Base-by-base conservation (phyloP, 495 filamentous ascomycete genomes). In the Penicillium desertorum region DNA sequence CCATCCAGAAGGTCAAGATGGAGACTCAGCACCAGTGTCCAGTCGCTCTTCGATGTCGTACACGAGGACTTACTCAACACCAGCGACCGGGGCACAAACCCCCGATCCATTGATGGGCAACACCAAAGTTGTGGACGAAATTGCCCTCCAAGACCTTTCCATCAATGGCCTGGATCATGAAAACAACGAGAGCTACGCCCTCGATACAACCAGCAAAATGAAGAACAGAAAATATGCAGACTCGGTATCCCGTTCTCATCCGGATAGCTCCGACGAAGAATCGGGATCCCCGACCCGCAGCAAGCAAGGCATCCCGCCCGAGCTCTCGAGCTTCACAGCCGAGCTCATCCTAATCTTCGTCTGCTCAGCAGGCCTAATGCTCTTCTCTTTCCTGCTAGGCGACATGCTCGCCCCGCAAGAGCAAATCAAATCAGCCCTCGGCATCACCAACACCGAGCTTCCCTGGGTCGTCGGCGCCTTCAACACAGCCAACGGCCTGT, bases 391-490 rank as follows among this genome's bases (percentile, higher is more conserved):
- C 25, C 65, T 76, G 8, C 62, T 76, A 22, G 76, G 73, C 0
- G 72, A 79, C 45, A 67, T 72, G 45, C 62, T 67, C n/a, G 65
- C 76, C 8, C 69, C 66, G 6, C 77, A 79, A 60, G 59, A 61
- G 3, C 61, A 64, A 17, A 56, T 80, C 17, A 66, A 65, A 49
- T n/a, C 51, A 14, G 73, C 70, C 4, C 60, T 79, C 8, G 76
- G 66, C 2, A 67, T 77, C 19, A 67, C 62, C 9, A 69, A 66
- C 25, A 69, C 72, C 8, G 60, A 75, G 37, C 61, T 71, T 0
- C 76, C 76, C 1, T 78, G 76, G 76, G 58, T 79, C 3, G 56
- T 77, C 10, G 77, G 76, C 8, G 66, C 74, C 6, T 75, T 71
- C 44, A 61, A 73, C 11, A 53, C 74, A 1, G 75, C 77, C 1